Evolutionary conservation across 305 asterid species (phyloP), one percentile per base, ranked within the genome.

Genomic region (Withania somnifera): DNA sequence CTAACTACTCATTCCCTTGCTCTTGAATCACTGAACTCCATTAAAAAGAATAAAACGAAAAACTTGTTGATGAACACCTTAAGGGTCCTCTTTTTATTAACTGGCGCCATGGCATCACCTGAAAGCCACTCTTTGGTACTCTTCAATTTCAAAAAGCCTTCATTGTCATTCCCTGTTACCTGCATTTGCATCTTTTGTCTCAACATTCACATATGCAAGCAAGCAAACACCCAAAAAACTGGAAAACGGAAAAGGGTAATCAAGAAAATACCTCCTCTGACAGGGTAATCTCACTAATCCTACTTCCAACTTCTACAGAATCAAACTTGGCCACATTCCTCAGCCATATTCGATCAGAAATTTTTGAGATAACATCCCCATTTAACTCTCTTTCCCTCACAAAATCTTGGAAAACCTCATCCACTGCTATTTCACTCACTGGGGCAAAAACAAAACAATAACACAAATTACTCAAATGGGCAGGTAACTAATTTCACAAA

Each of bases 71-170:
- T 56, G 57, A 4, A 66, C 80, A 86, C 92, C 98, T 93, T 92
- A 50, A 73, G 67, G 20, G 85, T 51, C 90, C 89, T 89, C 91
- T 95, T 95, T 93, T 85, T 91, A 87, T 95, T 93, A 87, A 86
- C 76, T 14, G 99, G 99, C 5, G 93, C 97, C 2, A 89, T 68
- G 24, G 71, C 80, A 34, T 91, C 97, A 19, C 98, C 98, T 83
- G 85, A 60, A 71, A 95, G 85, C 98, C 98, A 95, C 81, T 93
- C 99, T 85, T 84, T 89, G 42, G 94, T 93, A 80, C 84, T 84
- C 83, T 88, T 91, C 87, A 95, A 85, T 87, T 95, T 92, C 92
- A 95, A 87, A 85, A 91, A 92, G 40, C 93, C 97, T 84, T 91
- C 97, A 51, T 78, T 84, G 84, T 86, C 95, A 85, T 88, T 92